Evolutionary conservation across 441 rosid genomes (phyloP), one percentile per base, ranked within the genome.

Genomic region (Corymbia calophylla): DNA sequence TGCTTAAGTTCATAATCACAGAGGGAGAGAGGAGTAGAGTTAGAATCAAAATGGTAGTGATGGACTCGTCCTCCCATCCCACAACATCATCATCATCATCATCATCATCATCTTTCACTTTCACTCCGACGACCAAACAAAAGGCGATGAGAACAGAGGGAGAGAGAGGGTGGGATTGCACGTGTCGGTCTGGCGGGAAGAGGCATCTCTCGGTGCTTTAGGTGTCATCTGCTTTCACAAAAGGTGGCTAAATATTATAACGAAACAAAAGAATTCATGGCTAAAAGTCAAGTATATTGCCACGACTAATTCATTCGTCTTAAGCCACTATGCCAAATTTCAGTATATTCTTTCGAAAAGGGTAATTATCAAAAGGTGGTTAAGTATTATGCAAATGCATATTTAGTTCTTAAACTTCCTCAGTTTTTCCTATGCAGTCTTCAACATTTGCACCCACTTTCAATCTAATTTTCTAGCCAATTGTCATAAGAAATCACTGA

Each of bases 41-140:
- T 29, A 62, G 68, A n/a, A 94, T 91, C 29, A 93, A 58, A 90
- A 95, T 94, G 93, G 96, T 93, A 44, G 95, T 94, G 81, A 94
- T 94, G 91, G 97, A 95, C 92, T 94, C 97, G 87, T 95, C 17
- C 44, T 39, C 44, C 44, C 44, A 39, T 39, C 44, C 44, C 44
- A 39, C 44, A 5, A 4, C 44, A 39, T 39, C 44, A 39, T 39
- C 44, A 39, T 39, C 44, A 39, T 39, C 44, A 39, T 35, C 44
- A 39, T 39, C 44, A 39, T 39, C 44, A 39, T 39, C 44, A 39
- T 39, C 44, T 39, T 39, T 39, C 44, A 39, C 44, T 39, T 5
- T 39, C 44, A 39, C 44, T 39, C 44, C 44, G 44, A 39, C 44
- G 44, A 39, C 44, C 44, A 39, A 39, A 39, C 6, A 39, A 39